Conservation (phyloP, 805 yeast species). For the Sugiyamaella smithiae region DNA sequence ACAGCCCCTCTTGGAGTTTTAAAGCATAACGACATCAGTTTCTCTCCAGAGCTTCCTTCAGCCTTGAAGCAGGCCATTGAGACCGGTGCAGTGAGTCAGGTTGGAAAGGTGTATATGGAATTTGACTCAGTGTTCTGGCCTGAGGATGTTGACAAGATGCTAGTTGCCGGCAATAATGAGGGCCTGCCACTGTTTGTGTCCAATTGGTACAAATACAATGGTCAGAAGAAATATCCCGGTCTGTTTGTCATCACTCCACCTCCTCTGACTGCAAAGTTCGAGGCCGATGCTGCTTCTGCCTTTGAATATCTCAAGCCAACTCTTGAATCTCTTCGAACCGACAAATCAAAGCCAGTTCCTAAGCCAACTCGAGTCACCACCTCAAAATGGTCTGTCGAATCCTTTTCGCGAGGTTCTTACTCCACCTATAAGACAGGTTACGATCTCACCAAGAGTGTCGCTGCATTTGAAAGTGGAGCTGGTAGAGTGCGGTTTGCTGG, state of each 20-base stretch:
- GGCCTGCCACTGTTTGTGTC: slow-evolving; percentile 57
- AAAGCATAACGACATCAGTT: slow-evolving; percentile 45
- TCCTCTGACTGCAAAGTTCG: slow-evolving; percentile 61
- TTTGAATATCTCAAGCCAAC: slow-evolving; percentile 62
- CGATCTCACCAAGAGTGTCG: slow-evolving; percentile 12
- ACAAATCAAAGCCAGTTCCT: slow-evolving; percentile 33
- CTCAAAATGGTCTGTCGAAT: slow-evolving; percentile 70
- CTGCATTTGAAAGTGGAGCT: slow-evolving; percentile 55
- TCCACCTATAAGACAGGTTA: slow-evolving; percentile 43
- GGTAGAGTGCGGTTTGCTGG: slow-evolving; percentile 79
- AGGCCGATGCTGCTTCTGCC: slow-evolving; percentile 47
- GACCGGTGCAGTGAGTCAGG: slow-evolving; percentile 56
- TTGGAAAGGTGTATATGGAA: slow-evolving; percentile 73
- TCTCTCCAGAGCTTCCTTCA: slow-evolving; percentile 55
- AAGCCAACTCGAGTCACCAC: slow-evolving; percentile 41
- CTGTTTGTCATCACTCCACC: slow-evolving; percentile 67
- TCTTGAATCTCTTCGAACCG: slow-evolving; percentile 30
- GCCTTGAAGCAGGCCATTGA: slow-evolving; percentile 39
- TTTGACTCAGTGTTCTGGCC: slow-evolving; percentile 64
- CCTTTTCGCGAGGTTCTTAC: slow-evolving; percentile 72
- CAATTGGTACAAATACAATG: slow-evolving; percentile 48
- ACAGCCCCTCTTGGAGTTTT: slow-evolving; percentile 78
- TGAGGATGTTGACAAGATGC: slow-evolving; percentile 46
- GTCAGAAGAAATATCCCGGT: slow-evolving; percentile 44
- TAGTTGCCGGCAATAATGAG: slow-evolving; percentile 41